Conservation (phyloP, 2,329 filamentous ascomycete species). For the Colletotrichum sp. region DNA sequence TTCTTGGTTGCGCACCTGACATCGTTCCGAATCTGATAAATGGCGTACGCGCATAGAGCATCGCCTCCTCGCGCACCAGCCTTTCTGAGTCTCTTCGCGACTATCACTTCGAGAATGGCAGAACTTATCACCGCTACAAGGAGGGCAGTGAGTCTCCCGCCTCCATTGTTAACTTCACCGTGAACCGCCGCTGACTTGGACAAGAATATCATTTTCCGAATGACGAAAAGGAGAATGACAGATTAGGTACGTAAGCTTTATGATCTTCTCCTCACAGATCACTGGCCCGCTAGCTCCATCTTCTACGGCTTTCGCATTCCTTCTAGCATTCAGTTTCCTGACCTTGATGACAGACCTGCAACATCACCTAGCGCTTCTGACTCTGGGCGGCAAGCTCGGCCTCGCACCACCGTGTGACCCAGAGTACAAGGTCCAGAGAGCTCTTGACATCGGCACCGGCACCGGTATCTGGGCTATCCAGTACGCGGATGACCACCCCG, state of each 20-base stretch:
- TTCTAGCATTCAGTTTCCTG: neutral
- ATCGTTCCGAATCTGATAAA: neutral
- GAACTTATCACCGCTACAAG: conserved; percentile 24
- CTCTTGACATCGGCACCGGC: conserved; percentile 31
- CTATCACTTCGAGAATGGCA: conserved; percentile 5
- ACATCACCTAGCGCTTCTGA: conserved; percentile 37
- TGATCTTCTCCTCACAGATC: accelerated
- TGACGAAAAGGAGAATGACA: conserved; percentile 16
- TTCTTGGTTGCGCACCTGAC: neutral
- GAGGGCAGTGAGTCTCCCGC: neutral
- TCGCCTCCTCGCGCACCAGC: conserved; percentile 28
- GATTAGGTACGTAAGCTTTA: neutral
- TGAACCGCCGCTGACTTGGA: no score
- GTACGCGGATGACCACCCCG: conserved; percentile 36
- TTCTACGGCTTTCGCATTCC: neutral
- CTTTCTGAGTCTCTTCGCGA: conserved; percentile 33
- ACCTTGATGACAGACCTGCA: conserved; percentile 32
- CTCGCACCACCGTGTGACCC: conserved; percentile 13
- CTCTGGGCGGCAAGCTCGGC: conserved; percentile 33
- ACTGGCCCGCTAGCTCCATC: neutral
- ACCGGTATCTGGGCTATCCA: conserved; percentile 40
- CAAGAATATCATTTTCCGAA: conserved; percentile 18
- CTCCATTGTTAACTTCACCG: no score
- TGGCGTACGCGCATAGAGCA: neutral
- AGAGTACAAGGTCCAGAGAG: conserved; percentile 22